Evolutionary conservation across 257 asterid genomes (phyloP).

Genomic region (Solanum infundibuliforme): DNA sequence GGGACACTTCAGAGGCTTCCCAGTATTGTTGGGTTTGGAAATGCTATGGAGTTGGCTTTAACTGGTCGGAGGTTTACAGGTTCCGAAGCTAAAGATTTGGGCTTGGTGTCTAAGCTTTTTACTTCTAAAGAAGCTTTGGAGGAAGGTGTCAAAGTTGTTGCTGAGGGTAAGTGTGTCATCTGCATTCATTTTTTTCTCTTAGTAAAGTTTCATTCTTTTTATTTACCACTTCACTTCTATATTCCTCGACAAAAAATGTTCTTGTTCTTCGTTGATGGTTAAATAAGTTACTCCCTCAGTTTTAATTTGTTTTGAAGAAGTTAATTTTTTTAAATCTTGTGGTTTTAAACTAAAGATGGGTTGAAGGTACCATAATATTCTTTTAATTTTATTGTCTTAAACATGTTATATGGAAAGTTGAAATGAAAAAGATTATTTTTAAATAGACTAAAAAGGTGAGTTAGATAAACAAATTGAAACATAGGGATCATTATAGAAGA

Average conservation of each 20-base stretch:
- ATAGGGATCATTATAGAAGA: neutral
- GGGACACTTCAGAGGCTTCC: slow-evolving; percentile 96
- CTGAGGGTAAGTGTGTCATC: slow-evolving; percentile 38
- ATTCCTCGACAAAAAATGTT: neutral
- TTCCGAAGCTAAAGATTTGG: slow-evolving; percentile 65
- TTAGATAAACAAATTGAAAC: neutral
- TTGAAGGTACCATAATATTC: neutral
- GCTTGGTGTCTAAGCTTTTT: slow-evolving; percentile 50
- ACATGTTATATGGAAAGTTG: neutral
- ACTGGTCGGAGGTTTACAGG: slow-evolving; percentile 64
- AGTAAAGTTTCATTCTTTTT: neutral
- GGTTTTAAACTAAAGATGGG: neutral
- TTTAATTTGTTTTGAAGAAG: neutral
- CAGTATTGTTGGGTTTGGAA: slow-evolving; percentile 67
- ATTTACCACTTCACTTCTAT: neutral
- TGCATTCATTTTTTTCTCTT: neutral
- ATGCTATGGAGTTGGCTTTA: slow-evolving; percentile 77
- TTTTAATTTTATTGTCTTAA: neutral
- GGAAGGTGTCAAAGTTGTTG: slow-evolving; percentile 41
- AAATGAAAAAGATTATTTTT: neutral
- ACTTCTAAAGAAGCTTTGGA: slow-evolving; percentile 39
- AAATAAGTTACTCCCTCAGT: neutral
- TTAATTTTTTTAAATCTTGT: neutral
- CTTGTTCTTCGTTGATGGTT: neutral
- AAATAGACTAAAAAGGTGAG: neutral